These are phyloP conservation scores for Ascochyta rabiei DNA, from an alignment of 2,329 filamentous ascomycete species.

Conservation along the genomic window DNA sequence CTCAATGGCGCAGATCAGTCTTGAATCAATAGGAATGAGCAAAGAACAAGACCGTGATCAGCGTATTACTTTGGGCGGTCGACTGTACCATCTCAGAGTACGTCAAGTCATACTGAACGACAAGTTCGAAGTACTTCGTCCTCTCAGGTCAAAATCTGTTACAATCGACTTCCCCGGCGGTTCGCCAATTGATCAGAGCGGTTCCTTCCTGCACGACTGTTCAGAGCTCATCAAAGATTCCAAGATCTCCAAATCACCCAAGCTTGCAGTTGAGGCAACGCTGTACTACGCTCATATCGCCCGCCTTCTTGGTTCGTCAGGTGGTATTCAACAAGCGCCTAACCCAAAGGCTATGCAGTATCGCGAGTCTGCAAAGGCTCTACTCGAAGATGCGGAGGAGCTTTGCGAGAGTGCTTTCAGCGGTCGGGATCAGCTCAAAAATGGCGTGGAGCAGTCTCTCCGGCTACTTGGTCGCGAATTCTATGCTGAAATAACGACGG, in stretches of 20 bases:
- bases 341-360: constrained; percentile 17
- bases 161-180: constrained; percentile 18
- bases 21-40: constrained; percentile 19
- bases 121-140: constrained; percentile 31
- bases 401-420: constrained; percentile 46
- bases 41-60: constrained; percentile 34
- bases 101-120: constrained; percentile 39
- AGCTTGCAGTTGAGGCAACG: constrained; percentile 46
- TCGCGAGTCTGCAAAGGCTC: constrained; percentile 24
- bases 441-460: constrained; percentile 35
- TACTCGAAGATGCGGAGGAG: constrained; percentile 37
- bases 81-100: constrained; percentile 36
- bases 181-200: constrained; percentile 8
- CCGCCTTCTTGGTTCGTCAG: constrained; percentile 30
- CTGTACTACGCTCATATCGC: constrained; percentile 44
- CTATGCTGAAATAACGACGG: constrained; percentile 51
- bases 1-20: constrained; percentile 21
- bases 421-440: constrained; percentile 28
- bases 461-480: constrained; percentile 41
- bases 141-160: neutral
- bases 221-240: constrained; percentile 39
- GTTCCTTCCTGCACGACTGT: constrained; percentile 36
- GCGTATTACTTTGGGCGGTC: constrained; percentile 37
- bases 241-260: constrained; percentile 41
- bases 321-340: constrained; percentile 7